phyloP scores from a whole-genome alignment of 2,329 filamentous ascomycete genomes.

The Botrytis fragariae region DNA sequence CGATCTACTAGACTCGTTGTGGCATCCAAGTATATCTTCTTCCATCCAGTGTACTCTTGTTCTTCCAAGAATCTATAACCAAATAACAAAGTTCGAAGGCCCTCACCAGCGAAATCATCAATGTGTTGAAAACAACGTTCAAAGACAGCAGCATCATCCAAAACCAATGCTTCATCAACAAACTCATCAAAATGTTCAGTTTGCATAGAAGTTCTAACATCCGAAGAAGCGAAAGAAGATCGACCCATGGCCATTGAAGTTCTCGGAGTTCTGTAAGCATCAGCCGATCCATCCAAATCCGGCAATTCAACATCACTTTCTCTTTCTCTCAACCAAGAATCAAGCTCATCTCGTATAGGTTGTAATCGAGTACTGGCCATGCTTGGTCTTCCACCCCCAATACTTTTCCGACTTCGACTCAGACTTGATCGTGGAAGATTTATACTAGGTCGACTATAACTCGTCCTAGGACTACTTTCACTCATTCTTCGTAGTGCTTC shows the following conservation, averaged over 20 bases:
- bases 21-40: conserved; percentile 71
- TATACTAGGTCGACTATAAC: conserved; percentile 28
- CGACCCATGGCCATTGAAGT: conserved; percentile 40
- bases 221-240: conserved; percentile 34
- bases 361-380: conserved; percentile 39
- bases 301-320: conserved; percentile 48
- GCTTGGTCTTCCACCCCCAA: conserved; percentile 31
- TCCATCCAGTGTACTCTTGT: conserved; percentile 73
- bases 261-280: conserved; percentile 43
- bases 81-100: conserved; percentile 80
- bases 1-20: conserved; percentile 79
- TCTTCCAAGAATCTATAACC: conserved; percentile 75
- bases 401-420: conserved; percentile 29
- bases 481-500: conserved; percentile 55
- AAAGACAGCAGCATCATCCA: conserved; percentile 52
- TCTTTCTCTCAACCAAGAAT: conserved; percentile 37
- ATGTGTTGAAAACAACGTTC: conserved; percentile 84
- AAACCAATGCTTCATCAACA: conserved; percentile 58
- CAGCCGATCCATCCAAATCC: conserved; percentile 40
- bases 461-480: conserved; percentile 42
- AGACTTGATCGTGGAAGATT: conserved; percentile 19
- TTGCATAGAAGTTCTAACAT: conserved; percentile 38
- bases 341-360: conserved; percentile 40
- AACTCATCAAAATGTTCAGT: conserved; percentile 54
- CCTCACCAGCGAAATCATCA: conserved; percentile 84